phyloP scores from a whole-genome alignment of 306 rosid genomes.

The Fragaria vesca region DNA sequence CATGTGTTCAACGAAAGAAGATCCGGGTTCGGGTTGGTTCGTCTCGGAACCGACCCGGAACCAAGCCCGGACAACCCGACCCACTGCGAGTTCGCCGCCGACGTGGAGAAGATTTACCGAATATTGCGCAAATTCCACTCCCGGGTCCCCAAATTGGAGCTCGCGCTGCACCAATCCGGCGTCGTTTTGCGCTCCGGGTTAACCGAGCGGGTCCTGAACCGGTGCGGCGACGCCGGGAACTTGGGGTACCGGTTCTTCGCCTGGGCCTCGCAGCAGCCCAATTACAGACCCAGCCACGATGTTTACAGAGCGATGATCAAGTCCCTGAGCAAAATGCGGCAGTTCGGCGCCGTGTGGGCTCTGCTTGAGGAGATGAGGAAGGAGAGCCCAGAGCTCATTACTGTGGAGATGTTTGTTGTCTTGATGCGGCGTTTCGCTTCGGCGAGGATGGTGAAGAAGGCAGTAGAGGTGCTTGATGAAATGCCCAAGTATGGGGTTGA shows the following conservation, averaged over 20 bases:
- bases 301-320: constrained; percentile 73
- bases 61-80: constrained; percentile 17
- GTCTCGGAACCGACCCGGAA: constrained; percentile 27
- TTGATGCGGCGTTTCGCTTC: constrained; percentile 86
- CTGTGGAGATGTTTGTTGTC: constrained; percentile 61
- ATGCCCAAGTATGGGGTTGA: constrained; percentile 86
- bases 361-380: constrained; percentile 78
- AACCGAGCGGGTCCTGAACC: constrained; percentile 59
- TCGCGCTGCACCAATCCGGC: constrained; percentile 73
- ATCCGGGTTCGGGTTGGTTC: constrained; percentile 42
- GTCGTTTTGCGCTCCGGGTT: constrained; percentile 64
- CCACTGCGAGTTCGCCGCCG: constrained; percentile 61
- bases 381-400: constrained; percentile 58
- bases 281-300: constrained; percentile 52
- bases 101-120: constrained; percentile 67
- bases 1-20: background rate
- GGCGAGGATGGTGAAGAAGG: constrained; percentile 77
- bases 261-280: constrained; percentile 77
- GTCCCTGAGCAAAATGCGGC: constrained; percentile 74
- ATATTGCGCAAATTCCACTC: constrained; percentile 69
- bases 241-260: constrained; percentile 67
- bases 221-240: constrained; percentile 85
- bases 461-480: constrained; percentile 75
- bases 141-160: constrained; percentile 74
- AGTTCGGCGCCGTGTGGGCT: constrained; percentile 84